These are phyloP conservation scores for Cercophora samala DNA, from an alignment of 495 filamentous ascomycete genomes.

Conservation along the genomic window DNA sequence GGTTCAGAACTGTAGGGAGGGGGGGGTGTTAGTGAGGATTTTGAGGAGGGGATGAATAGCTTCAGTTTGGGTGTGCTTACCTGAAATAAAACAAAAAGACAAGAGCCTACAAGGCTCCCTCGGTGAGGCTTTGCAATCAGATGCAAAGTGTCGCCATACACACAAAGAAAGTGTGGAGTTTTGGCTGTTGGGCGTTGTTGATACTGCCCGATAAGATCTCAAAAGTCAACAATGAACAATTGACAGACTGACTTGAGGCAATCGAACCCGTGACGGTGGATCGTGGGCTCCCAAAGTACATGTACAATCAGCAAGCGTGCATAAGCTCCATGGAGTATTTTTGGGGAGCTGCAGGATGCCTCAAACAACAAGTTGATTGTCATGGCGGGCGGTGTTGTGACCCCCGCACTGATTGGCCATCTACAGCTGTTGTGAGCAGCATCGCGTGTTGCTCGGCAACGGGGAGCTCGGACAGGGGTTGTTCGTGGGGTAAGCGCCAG, in stretches of 20 bases:
- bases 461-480: background rate
- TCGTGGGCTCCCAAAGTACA: background rate
- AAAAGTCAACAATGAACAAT: constrained; percentile 1
- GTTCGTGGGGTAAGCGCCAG: background rate
- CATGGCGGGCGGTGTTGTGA: background rate
- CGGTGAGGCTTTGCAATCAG: background rate
- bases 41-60: background rate
- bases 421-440: background rate
- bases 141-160: background rate
- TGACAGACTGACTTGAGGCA: background rate
- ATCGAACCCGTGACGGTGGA: background rate
- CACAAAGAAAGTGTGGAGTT: background rate
- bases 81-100: background rate
- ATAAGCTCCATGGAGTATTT: background rate
- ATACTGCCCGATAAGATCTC: background rate
- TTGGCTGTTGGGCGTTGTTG: background rate
- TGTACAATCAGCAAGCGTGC: background rate
- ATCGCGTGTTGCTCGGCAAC: constrained; percentile 17
- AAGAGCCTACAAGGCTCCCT: background rate
- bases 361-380: background rate
- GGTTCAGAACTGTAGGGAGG: background rate
- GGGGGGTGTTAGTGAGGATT: constrained; percentile 3
- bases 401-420: constrained; percentile 11
- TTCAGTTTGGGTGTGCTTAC: background rate
- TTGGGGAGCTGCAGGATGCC: background rate